Evolutionary conservation across 1,139 yeast species (phyloP), one percentile per base, ranked within the genome.

Genomic region (Yamadazyma conglobata): DNA sequence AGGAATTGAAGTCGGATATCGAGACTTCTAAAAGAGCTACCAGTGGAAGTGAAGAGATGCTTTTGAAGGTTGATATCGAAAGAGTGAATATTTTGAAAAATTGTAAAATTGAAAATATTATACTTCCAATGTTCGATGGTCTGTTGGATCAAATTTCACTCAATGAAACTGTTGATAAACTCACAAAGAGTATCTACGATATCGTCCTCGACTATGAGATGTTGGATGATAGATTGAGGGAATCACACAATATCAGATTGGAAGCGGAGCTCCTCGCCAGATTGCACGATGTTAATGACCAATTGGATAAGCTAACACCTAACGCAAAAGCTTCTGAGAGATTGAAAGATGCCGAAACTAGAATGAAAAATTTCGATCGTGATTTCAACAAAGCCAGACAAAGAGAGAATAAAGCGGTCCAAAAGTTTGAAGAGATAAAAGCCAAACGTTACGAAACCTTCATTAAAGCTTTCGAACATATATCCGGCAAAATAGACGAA

Each of bases 271-370:
- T 77, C 4, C 72, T 50, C 14, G 69, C 54, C 2, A 49, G 48
- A 24, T 48, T 65, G 9, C 57, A 55, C 22, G 47, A 46, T 7
- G 52, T 60, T 1, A 46, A 52, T 10, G 62, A 73, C 19, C 77
- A 70, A 22, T 58, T 89, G 31, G 81, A 77, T 28, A 60, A 61
- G 29, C 62, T 86, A 47, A 78, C 87, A 15, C 95, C 96, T 10
- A 88, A 88, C 52, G 68, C 79, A 16, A 82, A 83, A 44, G 96
- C 96, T 0, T 64, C 73, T 16, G 94, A 85, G 39, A 72, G 95
- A 47, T 67, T 86, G 31, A 71, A 65, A 27, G 91, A 83, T 35
- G 86, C 84, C 4, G 81, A 82, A 43, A 60, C 56, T 4, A 77
- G 77, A 42, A 66, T 83, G 26, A 67, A 69, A 13, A 76, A 68